Evolutionary conservation across 306 rosid species (phyloP).

Genomic region (Herpetospermum pedunculosum): DNA sequence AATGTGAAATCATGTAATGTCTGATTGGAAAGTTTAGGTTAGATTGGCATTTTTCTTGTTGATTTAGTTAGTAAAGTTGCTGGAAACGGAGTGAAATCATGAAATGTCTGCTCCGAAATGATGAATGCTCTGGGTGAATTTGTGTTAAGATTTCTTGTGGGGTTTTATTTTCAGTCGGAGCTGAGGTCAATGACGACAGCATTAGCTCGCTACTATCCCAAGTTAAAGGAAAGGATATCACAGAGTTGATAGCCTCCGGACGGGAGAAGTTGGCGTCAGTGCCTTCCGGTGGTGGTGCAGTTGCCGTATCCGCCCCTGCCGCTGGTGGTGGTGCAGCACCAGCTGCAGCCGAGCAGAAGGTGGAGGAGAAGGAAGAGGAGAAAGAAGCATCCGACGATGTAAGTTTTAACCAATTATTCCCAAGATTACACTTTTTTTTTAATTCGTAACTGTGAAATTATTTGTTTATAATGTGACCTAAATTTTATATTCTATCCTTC

Average conservation of each 20-base stretch:
- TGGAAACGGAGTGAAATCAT: not conserved
- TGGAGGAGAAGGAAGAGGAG: constrained; percentile 15
- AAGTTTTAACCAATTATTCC: not conserved
- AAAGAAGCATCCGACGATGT: constrained; percentile 16
- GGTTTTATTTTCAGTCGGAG: constrained; percentile 10
- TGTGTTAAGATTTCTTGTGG: not conserved
- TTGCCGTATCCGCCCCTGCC: not conserved
- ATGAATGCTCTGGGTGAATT: not conserved
- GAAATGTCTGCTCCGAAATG: not conserved
- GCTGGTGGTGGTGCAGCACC: constrained; percentile 5
- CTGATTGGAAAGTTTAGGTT: not conserved
- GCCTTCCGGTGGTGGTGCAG: constrained; percentile 11
- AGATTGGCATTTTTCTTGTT: not conserved
- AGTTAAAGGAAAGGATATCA: constrained; percentile 14
- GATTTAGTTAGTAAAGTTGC: not conserved
- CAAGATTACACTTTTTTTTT: not conserved
- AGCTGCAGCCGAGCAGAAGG: constrained; percentile 9
- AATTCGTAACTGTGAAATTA: not conserved
- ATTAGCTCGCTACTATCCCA: not conserved
- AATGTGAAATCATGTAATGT: no score
- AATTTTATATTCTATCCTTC: not conserved
- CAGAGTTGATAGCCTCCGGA: constrained; percentile 16
- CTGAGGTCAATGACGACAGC: not conserved
- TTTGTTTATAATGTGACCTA: not conserved
- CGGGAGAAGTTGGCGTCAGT: constrained; percentile 16